A percentile compares a stretch with the other conserved stretches of the same genome.
Evolutionary conservation across 257 asterid genomes (phyloP).

Genomic region (Prunella vulgaris): DNA sequence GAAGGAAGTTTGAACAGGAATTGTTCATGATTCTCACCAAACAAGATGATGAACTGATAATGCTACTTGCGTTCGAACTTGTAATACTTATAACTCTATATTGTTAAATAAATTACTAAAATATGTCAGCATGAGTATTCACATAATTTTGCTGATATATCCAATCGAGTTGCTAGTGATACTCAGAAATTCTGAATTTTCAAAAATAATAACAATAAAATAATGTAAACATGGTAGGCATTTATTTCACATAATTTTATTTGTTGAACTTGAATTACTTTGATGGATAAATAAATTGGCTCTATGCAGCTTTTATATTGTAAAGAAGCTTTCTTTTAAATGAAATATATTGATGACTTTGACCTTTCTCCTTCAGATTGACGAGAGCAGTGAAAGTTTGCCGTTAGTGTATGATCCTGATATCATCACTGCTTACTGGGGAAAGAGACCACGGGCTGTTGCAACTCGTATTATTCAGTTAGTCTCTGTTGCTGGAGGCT

Average conservation of each 20-base stretch:
- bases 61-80: neutral
- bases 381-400: constrained; percentile 93
- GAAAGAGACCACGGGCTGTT: constrained; percentile 94
- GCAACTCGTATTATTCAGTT: constrained; percentile 91
- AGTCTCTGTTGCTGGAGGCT: constrained; percentile 95
- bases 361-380: constrained; percentile 52
- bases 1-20: neutral
- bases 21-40: neutral
- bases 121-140: neutral
- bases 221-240: neutral
- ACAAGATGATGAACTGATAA: neutral
- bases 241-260: constrained; percentile 1
- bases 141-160: neutral
- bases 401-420: constrained; percentile 90
- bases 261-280: constrained; percentile 7
- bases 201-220: neutral
- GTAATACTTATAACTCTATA: neutral
- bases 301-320: neutral
- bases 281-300: constrained; percentile 8
- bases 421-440: constrained; percentile 86
- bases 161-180: neutral
- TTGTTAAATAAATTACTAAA: neutral
- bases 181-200: neutral
- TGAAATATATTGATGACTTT: constrained; percentile 11
- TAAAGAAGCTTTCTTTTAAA: neutral